These are phyloP conservation scores for Carex cristatella DNA, from an alignment of 176 grass and related monocot species.

Conservation along the genomic window DNA sequence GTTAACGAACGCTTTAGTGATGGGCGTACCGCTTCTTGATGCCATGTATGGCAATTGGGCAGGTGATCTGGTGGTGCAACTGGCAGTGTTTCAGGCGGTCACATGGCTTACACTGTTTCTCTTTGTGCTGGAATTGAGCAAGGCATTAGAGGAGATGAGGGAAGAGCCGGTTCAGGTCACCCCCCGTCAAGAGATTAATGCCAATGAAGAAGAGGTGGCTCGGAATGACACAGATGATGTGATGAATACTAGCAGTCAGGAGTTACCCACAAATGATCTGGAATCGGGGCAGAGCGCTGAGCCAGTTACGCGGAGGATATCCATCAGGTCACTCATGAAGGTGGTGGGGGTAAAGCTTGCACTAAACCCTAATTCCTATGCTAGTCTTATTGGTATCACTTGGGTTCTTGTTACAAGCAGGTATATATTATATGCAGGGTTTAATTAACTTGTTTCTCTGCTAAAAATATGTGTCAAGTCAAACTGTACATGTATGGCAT, in stretches of 20 bases:
- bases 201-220: neutral
- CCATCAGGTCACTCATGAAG: constrained; percentile 32
- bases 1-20: neutral
- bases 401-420: constrained; percentile 63
- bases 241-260: neutral
- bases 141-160: neutral
- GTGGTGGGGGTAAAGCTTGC: constrained; percentile 47
- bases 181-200: neutral
- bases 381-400: constrained; percentile 61
- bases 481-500: too few species aligned
- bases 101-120: constrained; percentile 6
- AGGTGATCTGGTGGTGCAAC: constrained; percentile 30
- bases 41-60: constrained; percentile 39
- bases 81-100: constrained; percentile 21
- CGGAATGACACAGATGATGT: neutral
- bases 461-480: too few species aligned
- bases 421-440: constrained; percentile 14
- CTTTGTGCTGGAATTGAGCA: constrained; percentile 29
- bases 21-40: neutral
- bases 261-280: constrained; percentile 6
- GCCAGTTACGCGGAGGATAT: too few species aligned
- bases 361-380: constrained; percentile 61
- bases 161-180: neutral
- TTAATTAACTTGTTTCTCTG: too few species aligned
- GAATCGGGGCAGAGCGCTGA: constrained; percentile 3